Evolutionary conservation across 805 yeast species (phyloP).

Genomic region (Pichia ethanolica): DNA sequence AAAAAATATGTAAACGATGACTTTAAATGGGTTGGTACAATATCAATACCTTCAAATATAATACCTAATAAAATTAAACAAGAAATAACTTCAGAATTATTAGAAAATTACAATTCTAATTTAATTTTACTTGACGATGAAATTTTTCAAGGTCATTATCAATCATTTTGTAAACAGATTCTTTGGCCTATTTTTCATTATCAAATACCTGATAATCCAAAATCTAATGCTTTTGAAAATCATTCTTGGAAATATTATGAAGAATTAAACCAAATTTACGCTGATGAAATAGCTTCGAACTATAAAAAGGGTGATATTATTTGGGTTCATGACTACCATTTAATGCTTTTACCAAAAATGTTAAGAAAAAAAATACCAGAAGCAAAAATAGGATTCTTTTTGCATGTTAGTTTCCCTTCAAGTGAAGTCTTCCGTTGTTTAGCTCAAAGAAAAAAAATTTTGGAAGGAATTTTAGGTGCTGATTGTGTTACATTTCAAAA

Average conservation of each 20-base stretch:
- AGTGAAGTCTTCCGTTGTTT: constrained; percentile 91
- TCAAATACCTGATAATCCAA: constrained; percentile 92
- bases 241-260: constrained; percentile 88
- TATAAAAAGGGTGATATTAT: constrained; percentile 72
- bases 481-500: constrained; percentile 86
- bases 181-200: constrained; percentile 93
- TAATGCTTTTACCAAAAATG: constrained; percentile 80
- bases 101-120: constrained; percentile 44
- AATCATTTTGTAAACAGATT: constrained; percentile 86
- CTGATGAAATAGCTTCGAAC: constrained; percentile 59
- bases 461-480: constrained; percentile 84
- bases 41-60: constrained; percentile 85
- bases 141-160: constrained; percentile 84
- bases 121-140: constrained; percentile 71
- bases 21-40: constrained; percentile 78
- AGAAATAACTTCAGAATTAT: constrained; percentile 44
- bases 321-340: constrained; percentile 94
- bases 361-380: constrained; percentile 65
- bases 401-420: constrained; percentile 93
- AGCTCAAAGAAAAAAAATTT: constrained; percentile 72
- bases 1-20: constrained; percentile 29
- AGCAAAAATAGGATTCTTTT: constrained; percentile 85
- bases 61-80: constrained; percentile 50
- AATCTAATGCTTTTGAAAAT: constrained; percentile 89
- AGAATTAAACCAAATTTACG: constrained; percentile 66